phyloP scores from a whole-genome alignment of 208 protist genomes.

The Porcisia hertigi region DNA sequence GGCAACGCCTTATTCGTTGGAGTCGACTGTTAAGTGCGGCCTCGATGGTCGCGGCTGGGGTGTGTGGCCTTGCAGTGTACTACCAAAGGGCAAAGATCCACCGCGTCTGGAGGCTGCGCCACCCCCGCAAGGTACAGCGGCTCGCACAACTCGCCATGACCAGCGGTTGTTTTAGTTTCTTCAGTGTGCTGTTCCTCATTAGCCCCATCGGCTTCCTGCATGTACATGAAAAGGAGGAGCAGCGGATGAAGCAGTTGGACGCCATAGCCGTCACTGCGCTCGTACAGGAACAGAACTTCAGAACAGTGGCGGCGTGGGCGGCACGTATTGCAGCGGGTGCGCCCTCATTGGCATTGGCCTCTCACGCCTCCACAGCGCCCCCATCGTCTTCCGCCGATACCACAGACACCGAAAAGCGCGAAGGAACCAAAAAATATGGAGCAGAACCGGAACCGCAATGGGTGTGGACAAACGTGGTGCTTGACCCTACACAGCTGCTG shows the following conservation, averaged over 20 bases:
- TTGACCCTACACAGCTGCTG: constrained; percentile 17
- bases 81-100: constrained; percentile 52
- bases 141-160: constrained; percentile 19
- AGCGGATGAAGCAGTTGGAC: constrained; percentile 41
- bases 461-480: constrained; percentile 19
- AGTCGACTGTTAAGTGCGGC: constrained; percentile 21
- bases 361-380: not conserved
- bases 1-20: constrained; percentile 20
- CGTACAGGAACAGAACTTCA: constrained; percentile 30
- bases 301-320: constrained; percentile 17
- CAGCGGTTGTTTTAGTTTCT: constrained; percentile 17
- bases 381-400: not conserved
- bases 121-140: constrained; percentile 30
- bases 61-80: constrained; percentile 27
- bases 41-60: constrained; percentile 18
- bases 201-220: constrained; percentile 43
- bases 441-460: not conserved
- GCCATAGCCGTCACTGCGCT: constrained; percentile 38
- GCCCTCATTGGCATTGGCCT: not conserved
- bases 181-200: constrained; percentile 36
- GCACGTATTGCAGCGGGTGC: not conserved
- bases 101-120: constrained; percentile 56
- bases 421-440: not conserved
- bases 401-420: not conserved
- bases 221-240: constrained; percentile 21